These are phyloP conservation scores for Bacidia rubella DNA, from an alignment of 495 filamentous ascomycete genomes.

Conservation along the genomic window DNA sequence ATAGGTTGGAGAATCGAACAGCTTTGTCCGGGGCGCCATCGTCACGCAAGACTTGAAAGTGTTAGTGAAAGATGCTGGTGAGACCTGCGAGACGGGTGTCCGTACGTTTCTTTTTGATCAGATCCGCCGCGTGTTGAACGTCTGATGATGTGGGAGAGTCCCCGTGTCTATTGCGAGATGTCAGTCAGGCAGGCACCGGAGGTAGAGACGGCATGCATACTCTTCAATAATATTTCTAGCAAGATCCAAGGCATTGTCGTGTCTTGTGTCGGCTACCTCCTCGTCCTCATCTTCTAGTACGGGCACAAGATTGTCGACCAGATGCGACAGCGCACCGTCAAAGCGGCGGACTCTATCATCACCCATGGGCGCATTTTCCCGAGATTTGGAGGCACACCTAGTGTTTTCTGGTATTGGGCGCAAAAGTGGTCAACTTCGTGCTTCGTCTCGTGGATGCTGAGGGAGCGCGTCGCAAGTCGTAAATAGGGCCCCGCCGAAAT, in stretches of 20 bases:
- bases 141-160: conserved; percentile 53
- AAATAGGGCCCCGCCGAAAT: too few relatives aligned
- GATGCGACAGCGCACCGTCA: conserved; percentile 41
- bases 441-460: too few relatives aligned
- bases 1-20: conserved; percentile 76
- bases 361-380: conserved; percentile 18
- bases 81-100: neutral
- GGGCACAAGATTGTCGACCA: conserved; percentile 38
- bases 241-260: conserved; percentile 30
- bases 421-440: too few relatives aligned
- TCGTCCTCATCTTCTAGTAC: conserved; percentile 32
- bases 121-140: conserved; percentile 78
- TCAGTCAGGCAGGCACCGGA: conserved; percentile 7
- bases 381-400: too few relatives aligned
- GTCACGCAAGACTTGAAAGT: conserved; percentile 47
- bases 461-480: too few relatives aligned
- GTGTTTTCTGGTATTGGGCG: too few relatives aligned
- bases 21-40: conserved; percentile 71
- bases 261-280: conserved; percentile 31
- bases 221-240: conserved; percentile 32
- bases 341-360: conserved; percentile 28
- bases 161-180: conserved; percentile 21
- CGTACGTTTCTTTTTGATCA: conserved; percentile 68
- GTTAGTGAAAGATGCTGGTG: conserved; percentile 7
- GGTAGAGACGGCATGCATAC: conserved; percentile 6